Base-by-base conservation (phyloP, 495 filamentous ascomycete genomes). In the Podospora pseudoanserina region DNA sequence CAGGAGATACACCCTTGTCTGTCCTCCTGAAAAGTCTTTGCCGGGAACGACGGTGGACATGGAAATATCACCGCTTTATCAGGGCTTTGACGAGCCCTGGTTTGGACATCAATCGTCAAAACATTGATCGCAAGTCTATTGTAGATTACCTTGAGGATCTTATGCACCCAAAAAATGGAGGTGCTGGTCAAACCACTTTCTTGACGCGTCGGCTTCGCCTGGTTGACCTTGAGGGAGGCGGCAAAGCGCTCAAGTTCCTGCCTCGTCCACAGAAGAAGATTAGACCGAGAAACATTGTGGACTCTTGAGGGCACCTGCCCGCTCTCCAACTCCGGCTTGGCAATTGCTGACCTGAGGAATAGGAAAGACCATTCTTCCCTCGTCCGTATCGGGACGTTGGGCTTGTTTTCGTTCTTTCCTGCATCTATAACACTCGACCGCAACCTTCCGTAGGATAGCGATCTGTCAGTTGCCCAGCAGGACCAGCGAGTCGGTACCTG, bases 61-160 rank as follows among this genome's bases (percentile, higher is more conserved):
- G 71, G 71, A 68, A 68, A 30, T 70, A 70, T 28, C 71, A 70
- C 58, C 68, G 68, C 28, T 73, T 70, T 55, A 68, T 73, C 63
- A 67, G 65, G 32, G 56, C 64, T 19, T 59, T 73, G 9, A 19
- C n/a, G 4, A 65, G 65, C 13, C 68, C 68, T 5, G 65, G 54
- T 18, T 63, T 73, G 16, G 71, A 73, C 23, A 67, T 73, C 55
- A 73, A 73, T 54, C 68, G 67, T 15, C 58, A 20, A n/a, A 73
- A 73, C 54, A 61, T 60, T 32, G 71, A 63, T 2, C 65, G 68
- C 5, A 59, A 32, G 60, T 70, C 68, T 7, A 59, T 63, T 20
- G 65, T 55, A 7, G 68, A 73, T 34, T 70, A 70, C 55, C 68
- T 73, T 7, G 26, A 64, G 34, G 44, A 64, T 23, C 65, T 73